A percentile compares a stretch with the other conserved stretches of the same genome.
Evolutionary conservation across 192 early-diverging fungal species (phyloP).

Genomic region (Paraglomus brasilianum): DNA sequence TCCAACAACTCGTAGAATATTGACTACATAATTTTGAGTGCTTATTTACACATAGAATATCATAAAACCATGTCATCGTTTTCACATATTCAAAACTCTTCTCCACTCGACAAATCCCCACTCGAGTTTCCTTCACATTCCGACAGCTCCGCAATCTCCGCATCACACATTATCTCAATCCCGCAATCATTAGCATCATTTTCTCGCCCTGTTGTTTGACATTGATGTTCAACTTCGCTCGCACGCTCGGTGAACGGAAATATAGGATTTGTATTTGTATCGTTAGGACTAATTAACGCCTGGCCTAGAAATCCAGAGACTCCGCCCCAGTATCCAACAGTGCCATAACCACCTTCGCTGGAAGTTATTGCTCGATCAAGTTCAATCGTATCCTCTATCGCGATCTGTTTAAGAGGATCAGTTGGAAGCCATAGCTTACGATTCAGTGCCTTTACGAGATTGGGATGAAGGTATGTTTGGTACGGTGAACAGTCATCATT

Average conservation of each 20-base stretch:
- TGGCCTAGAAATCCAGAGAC: slow-evolving; percentile 2
- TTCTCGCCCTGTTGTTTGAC: too few relatives aligned
- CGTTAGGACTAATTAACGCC: slow-evolving; percentile 19
- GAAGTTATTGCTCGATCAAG: slow-evolving; percentile 39
- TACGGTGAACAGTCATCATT: slow-evolving; percentile 41
- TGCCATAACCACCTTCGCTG: slow-evolving; percentile 4
- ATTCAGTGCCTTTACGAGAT: slow-evolving; percentile 40
- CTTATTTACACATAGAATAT: too few relatives aligned
- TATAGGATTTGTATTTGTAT: background rate
- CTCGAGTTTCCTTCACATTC: too few relatives aligned
- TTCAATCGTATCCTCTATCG: slow-evolving; percentile 41
- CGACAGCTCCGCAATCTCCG: too few relatives aligned
- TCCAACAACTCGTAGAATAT: too few relatives aligned
- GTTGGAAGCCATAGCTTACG: slow-evolving; percentile 43
- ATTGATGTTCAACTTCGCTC: too few relatives aligned
- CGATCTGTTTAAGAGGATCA: slow-evolving; percentile 41
- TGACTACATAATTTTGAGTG: too few relatives aligned
- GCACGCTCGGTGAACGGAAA: background rate
- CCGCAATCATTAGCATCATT: too few relatives aligned
- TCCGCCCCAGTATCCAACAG: slow-evolving; percentile 29
- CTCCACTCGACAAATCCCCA: too few relatives aligned
- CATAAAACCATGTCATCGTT: too few relatives aligned
- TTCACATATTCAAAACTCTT: too few relatives aligned
- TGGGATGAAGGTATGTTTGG: slow-evolving; percentile 48
- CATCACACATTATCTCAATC: too few relatives aligned